Conservation (phyloP, 352 stramenopile genomes). For the Phytopythium litorale region DNA sequence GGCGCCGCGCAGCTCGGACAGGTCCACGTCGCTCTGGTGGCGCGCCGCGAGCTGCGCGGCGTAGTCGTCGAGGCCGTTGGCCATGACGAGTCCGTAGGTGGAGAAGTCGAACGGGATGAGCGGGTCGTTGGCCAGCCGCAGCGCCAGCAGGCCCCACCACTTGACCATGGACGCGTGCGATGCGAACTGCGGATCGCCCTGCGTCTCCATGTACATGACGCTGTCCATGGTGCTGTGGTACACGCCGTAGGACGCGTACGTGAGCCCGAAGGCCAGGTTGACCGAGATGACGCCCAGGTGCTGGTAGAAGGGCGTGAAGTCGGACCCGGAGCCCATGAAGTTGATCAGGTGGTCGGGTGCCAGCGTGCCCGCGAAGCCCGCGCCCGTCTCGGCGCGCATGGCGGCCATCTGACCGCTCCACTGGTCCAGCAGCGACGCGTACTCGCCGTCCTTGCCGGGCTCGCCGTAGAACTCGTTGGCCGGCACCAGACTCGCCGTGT, state of each 20-base stretch:
- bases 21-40: conserved; percentile 25
- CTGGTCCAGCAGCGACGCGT: conserved; percentile 29
- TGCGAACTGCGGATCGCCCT: conserved; percentile 52
- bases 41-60: conserved; percentile 23
- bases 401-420: conserved; percentile 18
- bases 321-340: conserved; percentile 58
- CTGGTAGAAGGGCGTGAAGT: conserved; percentile 86
- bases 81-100: conserved; percentile 56
- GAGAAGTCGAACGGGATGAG: conserved; percentile 70
- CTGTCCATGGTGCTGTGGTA: conserved; percentile 90
- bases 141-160: conserved; percentile 61
- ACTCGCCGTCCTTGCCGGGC: conserved; percentile 16
- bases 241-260: conserved; percentile 45
- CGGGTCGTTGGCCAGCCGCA: conserved; percentile 45
- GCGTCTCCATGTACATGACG: conserved; percentile 59
- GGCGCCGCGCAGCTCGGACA: conserved; percentile 12
- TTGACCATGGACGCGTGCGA: conserved; percentile 42
- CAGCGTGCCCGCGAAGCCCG: conserved; percentile 24
- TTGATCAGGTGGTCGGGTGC: conserved; percentile 46
- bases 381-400: conserved; percentile 28
- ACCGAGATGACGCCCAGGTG: conserved; percentile 80
- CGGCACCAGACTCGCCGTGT: conserved; percentile 42
- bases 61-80: conserved; percentile 31
- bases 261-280: conserved; percentile 25
- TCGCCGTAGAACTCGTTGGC: conserved; percentile 44